Evolutionary conservation across 1,139 yeast species (phyloP), one percentile per base, ranked within the genome.

Genomic region (Yamadazyma sp.): DNA sequence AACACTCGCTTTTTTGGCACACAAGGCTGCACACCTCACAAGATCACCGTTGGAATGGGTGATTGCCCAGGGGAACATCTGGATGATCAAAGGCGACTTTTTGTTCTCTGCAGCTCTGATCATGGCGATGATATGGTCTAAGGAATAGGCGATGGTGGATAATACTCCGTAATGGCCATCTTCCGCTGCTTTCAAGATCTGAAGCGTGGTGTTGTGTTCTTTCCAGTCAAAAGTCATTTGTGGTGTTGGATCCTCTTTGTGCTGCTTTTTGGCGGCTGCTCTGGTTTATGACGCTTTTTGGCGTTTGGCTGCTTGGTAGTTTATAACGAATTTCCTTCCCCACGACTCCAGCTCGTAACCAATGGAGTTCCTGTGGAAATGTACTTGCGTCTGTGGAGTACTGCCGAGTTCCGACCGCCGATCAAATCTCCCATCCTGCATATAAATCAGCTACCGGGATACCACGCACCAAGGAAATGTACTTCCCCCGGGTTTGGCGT

Each of bases 101-200:
- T 44, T 44, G 26, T 31, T 42, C 17, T 44, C 47, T n/a, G 47
- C 47, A 7, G 47, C 47, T 36, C 40, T 44, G 11, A 44, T 42
- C 47, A 44, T 44, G 14, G 46, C 37, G 10, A 42, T 36, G 4
- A 42, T 42, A 31, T 42, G 46, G 29, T 44, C 47, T 7, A 44
- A 33, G 8, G 36, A 39, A 31, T 44, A 44, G n/a, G 47, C 47
- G 34, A 44, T 40, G 6, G 47, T 42, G 14, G 47, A 25, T 18
- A 44, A 40, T 11, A 44, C 47, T 9, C 47, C 47, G 28, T 42
- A 44, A 1, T 36, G 31, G 5, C 36, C 29, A 4, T n/a, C 27
- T 35, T 44, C 46, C n/a, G 46, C 46, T 23, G 34, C 41, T 24
- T 33, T 42, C 11, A 44, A 36, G 14, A 44, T 44, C 8, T 39